Evolutionary conservation across 352 stramenopile species (phyloP).

Genomic region (Globisporangium rhizosaccharum): DNA sequence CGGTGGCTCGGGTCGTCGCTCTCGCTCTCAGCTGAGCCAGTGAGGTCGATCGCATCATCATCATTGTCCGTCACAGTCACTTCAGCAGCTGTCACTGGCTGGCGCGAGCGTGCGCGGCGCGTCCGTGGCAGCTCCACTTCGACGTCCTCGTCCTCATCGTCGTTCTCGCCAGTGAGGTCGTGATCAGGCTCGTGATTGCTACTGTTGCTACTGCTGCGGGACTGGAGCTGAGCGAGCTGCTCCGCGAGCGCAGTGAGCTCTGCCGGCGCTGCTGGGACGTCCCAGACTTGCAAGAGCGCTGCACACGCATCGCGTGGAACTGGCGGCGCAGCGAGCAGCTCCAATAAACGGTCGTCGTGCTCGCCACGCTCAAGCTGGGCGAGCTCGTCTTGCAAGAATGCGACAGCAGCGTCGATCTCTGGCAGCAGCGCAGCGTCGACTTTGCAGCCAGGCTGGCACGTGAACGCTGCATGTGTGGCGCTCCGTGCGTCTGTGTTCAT

Average conservation of each 20-base stretch:
- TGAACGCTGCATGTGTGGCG: constrained; percentile 1
- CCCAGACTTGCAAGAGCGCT: constrained; percentile 45
- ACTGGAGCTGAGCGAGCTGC: constrained; percentile 16
- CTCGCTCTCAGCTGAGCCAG: neutral
- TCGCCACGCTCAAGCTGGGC: constrained; percentile 30
- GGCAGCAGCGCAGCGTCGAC: constrained; percentile 27
- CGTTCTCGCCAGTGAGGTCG: neutral
- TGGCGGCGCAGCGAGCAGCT: constrained; percentile 30
- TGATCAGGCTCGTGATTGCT: neutral
- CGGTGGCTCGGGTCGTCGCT: neutral
- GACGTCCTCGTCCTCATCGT: neutral
- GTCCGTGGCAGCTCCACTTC: neutral
- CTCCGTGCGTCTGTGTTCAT: no score
- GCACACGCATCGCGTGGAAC: constrained; percentile 41
- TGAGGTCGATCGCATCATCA: neutral
- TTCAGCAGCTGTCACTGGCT: neutral
- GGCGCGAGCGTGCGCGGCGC: neutral
- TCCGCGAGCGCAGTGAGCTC: constrained; percentile 45
- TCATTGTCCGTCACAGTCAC: neutral
- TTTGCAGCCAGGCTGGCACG: constrained; percentile 7
- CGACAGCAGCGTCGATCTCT: constrained; percentile 51
- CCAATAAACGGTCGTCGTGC: constrained; percentile 28
- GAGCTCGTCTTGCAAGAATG: constrained; percentile 50
- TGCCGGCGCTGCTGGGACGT: constrained; percentile 20
- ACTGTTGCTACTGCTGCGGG: constrained; percentile 7